Percentiles rank a stretch among this genome's conserved stretches.
phyloP scores from a whole-genome alignment of 2,329 filamentous ascomycete species.

The Aureobasidium sp. region DNA sequence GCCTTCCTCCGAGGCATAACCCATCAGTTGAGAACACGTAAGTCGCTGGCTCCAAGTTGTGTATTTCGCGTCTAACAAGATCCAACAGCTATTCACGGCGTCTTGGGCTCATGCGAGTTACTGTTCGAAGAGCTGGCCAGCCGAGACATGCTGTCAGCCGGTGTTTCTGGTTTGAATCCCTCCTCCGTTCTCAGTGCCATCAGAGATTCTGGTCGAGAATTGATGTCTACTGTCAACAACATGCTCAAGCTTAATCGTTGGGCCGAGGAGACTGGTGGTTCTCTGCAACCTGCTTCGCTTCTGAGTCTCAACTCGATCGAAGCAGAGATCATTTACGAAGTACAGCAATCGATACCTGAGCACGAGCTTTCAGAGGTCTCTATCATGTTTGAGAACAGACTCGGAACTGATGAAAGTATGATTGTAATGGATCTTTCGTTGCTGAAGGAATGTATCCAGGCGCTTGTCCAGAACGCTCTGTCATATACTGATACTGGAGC shows the following conservation, averaged over 20 bases:
- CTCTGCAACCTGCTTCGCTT: slow-evolving; percentile 19
- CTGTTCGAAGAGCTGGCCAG: slow-evolving; percentile 36
- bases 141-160: slow-evolving; percentile 21
- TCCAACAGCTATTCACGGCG: slow-evolving; percentile 36
- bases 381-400: slow-evolving; percentile 29
- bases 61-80: neutral
- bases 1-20: slow-evolving; percentile 41
- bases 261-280: slow-evolving; percentile 25
- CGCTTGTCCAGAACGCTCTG: slow-evolving; percentile 37
- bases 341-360: slow-evolving; percentile 26
- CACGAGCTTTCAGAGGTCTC: slow-evolving; percentile 25
- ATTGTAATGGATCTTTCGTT: slow-evolving; percentile 34
- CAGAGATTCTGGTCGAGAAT: slow-evolving; percentile 34
- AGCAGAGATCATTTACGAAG: slow-evolving; percentile 27
- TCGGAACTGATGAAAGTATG: slow-evolving; percentile 26
- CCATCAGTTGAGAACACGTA: slow-evolving; percentile 40
- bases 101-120: slow-evolving; percentile 37
- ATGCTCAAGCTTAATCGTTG: slow-evolving; percentile 39
- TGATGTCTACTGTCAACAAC: slow-evolving; percentile 41
- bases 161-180: slow-evolving; percentile 16
- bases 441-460: slow-evolving; percentile 38
- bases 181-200: slow-evolving; percentile 31
- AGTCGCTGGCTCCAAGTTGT: neutral
- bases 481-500: slow-evolving; percentile 35
- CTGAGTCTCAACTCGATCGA: slow-evolving; percentile 31